Percentiles rank a stretch among this genome's conserved stretches.
phyloP scores from a whole-genome alignment of 495 filamentous ascomycete genomes.

The Aspergillus homomorphus region DNA sequence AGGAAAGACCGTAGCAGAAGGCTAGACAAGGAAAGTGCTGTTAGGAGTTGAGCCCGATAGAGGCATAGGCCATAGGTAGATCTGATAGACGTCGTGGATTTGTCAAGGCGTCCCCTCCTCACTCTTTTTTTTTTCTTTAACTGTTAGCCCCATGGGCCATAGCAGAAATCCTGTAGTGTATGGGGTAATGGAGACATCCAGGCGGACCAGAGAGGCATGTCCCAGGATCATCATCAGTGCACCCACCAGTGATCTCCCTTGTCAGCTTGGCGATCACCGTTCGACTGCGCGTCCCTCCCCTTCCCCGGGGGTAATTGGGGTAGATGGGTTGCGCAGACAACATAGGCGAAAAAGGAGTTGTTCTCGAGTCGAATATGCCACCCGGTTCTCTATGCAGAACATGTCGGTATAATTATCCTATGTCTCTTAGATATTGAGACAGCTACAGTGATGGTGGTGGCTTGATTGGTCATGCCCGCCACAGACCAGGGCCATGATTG shows the following conservation, averaged over 20 bases:
- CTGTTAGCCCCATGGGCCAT: neutral
- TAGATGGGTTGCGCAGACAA: neutral
- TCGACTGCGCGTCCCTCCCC: neutral
- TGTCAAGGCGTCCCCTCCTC: constrained; percentile 5
- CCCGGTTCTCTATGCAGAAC: neutral
- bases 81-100: neutral
- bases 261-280: constrained; percentile 1
- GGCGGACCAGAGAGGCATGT: neutral
- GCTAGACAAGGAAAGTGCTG: neutral
- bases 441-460: neutral
- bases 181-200: constrained; percentile 3
- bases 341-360: neutral
- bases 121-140: neutral
- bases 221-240: neutral
- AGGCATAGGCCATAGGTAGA: neutral
- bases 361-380: no score
- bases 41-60: neutral
- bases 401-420: neutral
- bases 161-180: constrained; percentile 1
- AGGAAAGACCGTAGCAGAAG: no score
- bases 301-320: neutral
- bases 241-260: neutral
- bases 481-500: no score
- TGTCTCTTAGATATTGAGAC: neutral
- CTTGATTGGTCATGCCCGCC: neutral